phyloP scores from a whole-genome alignment of 2,329 filamentous ascomycete genomes.

The Colletotrichum tamarilloi region DNA sequence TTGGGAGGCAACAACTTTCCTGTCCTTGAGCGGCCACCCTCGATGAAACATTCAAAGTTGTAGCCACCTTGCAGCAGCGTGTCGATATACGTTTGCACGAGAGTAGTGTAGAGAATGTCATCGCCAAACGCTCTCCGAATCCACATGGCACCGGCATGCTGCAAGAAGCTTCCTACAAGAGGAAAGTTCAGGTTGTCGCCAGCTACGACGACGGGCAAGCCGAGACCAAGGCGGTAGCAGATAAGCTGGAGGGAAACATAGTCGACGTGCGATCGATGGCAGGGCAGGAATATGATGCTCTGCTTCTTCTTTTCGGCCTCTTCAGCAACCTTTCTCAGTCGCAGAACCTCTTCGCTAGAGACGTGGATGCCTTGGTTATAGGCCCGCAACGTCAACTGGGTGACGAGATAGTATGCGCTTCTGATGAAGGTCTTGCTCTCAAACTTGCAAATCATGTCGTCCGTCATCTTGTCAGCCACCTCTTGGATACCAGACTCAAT shows the following conservation, averaged over 20 bases:
- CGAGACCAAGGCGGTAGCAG: slow-evolving; percentile 91
- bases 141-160: slow-evolving; percentile 98
- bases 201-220: slow-evolving; percentile 89
- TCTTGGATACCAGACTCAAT: slow-evolving; percentile 81
- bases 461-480: slow-evolving; percentile 86
- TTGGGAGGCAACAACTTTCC: slow-evolving; percentile 95
- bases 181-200: slow-evolving; percentile 98
- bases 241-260: slow-evolving; percentile 96
- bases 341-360: slow-evolving; percentile 90
- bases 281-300: slow-evolving; percentile 95
- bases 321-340: slow-evolving; percentile 84
- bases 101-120: slow-evolving; percentile 86
- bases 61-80: slow-evolving; percentile 89
- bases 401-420: slow-evolving; percentile 88
- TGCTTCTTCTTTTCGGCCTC: slow-evolving; percentile 88
- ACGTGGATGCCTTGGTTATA: slow-evolving; percentile 99
- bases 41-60: slow-evolving; percentile 98
- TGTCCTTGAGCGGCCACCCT: slow-evolving; percentile 91
- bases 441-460: slow-evolving; percentile 99
- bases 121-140: slow-evolving; percentile 93
- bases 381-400: slow-evolving; percentile 88
- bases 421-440: slow-evolving; percentile 94
- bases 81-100: slow-evolving; percentile 98
- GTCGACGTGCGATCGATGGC: slow-evolving; percentile 94
- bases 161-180: slow-evolving; percentile 86